Evolutionary conservation across 495 filamentous ascomycete genomes (phyloP).

Genomic region (Bryoglossum gracile): DNA sequence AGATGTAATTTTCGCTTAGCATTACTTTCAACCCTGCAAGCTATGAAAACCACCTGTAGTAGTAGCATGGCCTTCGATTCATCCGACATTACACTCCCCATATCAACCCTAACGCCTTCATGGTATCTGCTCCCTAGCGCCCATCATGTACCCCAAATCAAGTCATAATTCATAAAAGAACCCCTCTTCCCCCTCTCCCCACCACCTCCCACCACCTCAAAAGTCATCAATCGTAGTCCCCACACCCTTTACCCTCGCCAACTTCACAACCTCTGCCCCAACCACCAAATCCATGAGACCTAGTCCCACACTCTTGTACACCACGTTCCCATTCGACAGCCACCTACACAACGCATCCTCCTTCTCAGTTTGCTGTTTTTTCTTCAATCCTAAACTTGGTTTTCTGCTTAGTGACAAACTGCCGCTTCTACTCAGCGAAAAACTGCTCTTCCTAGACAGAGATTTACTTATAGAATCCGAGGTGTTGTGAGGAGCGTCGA

Average conservation of each 20-base stretch:
- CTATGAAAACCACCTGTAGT: too few species aligned
- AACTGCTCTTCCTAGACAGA: constrained; percentile 4
- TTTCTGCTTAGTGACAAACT: neutral
- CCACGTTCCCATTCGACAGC: constrained; percentile 75
- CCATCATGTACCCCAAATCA: too few species aligned
- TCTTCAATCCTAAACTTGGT: constrained; percentile 16
- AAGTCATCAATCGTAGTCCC: constrained; percentile 70
- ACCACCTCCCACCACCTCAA: constrained; percentile 33
- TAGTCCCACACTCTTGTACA: constrained; percentile 77
- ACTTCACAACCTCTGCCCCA: constrained; percentile 63
- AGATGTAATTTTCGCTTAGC: too few species aligned
- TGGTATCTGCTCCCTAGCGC: too few species aligned
- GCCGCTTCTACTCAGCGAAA: neutral
- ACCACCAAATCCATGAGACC: constrained; percentile 76
- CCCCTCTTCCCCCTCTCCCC: neutral
- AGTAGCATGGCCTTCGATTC: too few species aligned
- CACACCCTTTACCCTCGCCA: constrained; percentile 65
- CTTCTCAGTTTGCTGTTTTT: constrained; percentile 14
- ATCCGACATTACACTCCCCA: too few species aligned
- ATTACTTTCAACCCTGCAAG: too few species aligned
- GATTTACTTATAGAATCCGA: too few species aligned
- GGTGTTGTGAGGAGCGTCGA: too few species aligned
- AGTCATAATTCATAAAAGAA: too few species aligned
- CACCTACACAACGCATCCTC: constrained; percentile 56
- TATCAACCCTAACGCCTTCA: too few species aligned